phyloP scores from a whole-genome alignment of 1,139 yeast species.

The Nematodospora anomalae region DNA sequence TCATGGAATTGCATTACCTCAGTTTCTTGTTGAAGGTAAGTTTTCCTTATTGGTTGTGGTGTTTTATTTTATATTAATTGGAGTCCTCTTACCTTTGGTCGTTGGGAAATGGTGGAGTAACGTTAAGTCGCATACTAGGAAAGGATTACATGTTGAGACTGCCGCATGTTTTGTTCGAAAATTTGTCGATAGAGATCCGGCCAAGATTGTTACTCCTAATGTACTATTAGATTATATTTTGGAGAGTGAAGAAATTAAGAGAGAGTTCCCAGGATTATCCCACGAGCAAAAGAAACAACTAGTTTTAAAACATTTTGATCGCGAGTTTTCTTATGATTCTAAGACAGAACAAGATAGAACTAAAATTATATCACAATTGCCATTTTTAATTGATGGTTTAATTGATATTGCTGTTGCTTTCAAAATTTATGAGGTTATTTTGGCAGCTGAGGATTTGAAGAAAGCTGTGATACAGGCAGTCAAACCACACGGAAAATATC shows the following conservation, averaged over 20 bases:
- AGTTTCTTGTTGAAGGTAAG: conserved; percentile 82
- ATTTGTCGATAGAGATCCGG: conserved; percentile 73
- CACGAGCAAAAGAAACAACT: conserved; percentile 50
- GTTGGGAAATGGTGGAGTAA: conserved; percentile 92
- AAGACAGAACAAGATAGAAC: conserved; percentile 46
- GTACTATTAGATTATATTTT: conserved; percentile 64
- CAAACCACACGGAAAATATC: conserved; percentile 52
- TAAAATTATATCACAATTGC: conserved; percentile 61
- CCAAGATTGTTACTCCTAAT: conserved; percentile 61
- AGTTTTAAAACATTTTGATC: conserved; percentile 56
- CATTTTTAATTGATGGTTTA: conserved; percentile 67
- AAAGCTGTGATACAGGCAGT: conserved; percentile 81
- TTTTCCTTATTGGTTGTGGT: conserved; percentile 67
- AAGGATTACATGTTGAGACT: conserved; percentile 79
- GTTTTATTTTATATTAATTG: conserved; percentile 69
- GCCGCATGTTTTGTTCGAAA: conserved; percentile 70
- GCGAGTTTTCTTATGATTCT: conserved; percentile 33
- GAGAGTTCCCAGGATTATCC: conserved; percentile 39
- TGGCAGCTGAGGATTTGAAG: conserved; percentile 64
- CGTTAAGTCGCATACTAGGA: conserved; percentile 77
- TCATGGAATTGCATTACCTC: conserved; percentile 97
- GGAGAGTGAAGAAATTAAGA: conserved; percentile 60
- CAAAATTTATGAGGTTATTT: conserved; percentile 66
- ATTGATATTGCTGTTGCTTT: conserved; percentile 81
- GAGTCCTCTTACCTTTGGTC: conserved; percentile 71